phyloP scores from a whole-genome alignment of 805 yeast species.

The Saccharomycopsis fodiens region DNA sequence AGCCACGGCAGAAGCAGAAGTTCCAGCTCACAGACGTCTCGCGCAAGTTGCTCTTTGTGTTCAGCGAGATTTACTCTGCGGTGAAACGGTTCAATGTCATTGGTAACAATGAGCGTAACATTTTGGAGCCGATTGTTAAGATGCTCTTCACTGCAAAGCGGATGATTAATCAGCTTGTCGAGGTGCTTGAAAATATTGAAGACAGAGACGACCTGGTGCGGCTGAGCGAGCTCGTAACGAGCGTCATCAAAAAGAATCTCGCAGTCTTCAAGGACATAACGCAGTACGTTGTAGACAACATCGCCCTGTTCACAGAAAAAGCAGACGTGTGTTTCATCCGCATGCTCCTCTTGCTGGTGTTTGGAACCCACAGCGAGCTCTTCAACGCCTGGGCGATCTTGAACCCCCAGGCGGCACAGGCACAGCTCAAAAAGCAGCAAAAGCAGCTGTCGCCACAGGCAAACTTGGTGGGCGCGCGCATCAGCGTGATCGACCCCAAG shows the following conservation, averaged over 20 bases:
- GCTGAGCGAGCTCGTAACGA: background rate
- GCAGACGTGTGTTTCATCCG: constrained; percentile 40
- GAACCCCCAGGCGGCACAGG: constrained; percentile 21
- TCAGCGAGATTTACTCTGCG: constrained; percentile 39
- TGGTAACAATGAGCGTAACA: constrained; percentile 9
- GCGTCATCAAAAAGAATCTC: constrained; percentile 12
- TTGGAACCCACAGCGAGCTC: constrained; percentile 38
- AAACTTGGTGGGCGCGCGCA: constrained; percentile 16
- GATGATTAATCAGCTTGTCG: constrained; percentile 36
- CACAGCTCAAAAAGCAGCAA: background rate
- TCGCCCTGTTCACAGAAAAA: constrained; percentile 30
- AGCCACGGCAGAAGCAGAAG: constrained; percentile 6
- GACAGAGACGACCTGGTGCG: background rate
- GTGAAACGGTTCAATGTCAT: constrained; percentile 32
- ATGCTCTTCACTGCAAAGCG: constrained; percentile 33
- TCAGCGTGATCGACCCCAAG: constrained; percentile 19
- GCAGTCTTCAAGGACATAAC: constrained; percentile 34
- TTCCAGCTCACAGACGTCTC: constrained; percentile 29
- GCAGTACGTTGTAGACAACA: constrained; percentile 32
- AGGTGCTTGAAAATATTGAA: constrained; percentile 34
- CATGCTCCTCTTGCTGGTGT: constrained; percentile 35
- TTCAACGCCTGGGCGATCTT: constrained; percentile 35
- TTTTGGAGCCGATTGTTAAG: constrained; percentile 3
- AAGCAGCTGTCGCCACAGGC: constrained; percentile 1
- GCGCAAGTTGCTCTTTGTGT: constrained; percentile 36